Evolutionary conservation across 2,329 filamentous ascomycete species (phyloP), one percentile per base, ranked within the genome.

Genomic region (Orbilia oligospora): DNA sequence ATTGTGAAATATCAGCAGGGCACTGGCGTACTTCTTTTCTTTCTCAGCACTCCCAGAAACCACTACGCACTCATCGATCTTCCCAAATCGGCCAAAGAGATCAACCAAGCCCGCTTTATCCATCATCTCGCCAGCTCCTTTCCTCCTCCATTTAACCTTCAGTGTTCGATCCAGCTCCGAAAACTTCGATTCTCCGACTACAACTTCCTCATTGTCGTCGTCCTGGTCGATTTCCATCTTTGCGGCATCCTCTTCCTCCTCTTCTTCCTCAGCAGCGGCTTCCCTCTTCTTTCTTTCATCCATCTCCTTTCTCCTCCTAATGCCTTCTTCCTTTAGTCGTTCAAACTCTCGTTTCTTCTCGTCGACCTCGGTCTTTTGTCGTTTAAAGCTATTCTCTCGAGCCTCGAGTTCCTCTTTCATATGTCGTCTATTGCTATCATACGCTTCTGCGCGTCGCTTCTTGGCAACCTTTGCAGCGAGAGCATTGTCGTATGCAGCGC

Each of bases 391-490:
- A 8, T 83, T 83, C 80, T 88, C 87, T 18, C 86, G 81, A 36
- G 83, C 80, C 81, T 88, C 87, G 71, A 88, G 81, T 66, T 88
- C 87, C 76, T 87, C 86, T 81, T 87, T 87, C 86, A 88, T 86
- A 80, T 84, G 82, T 63, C 85, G 83, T 65, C 87, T 77, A 72
- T 84, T 83, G 9, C 84, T 85, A 46, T 86, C 85, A 53, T 87
- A 84, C 24, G 85, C 82, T 70, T 85, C 84, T 69, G 86, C 83
- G 56, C 87, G 84, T 61, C 85, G 83, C 76, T 83, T 84, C 81
- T 85, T 85, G 66, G 86, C 85, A 30, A 84, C 83, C 70, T 85
- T 83, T 46, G 86, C 85, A 33, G 85, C 82, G 10, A 87, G 83
- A 24, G 85, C 85, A 79, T 85, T 85, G 81, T 88, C 87, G 81